Conservation (phyloP, 2,329 filamentous ascomycete species). For the Dryadomyces quercivorus region DNA sequence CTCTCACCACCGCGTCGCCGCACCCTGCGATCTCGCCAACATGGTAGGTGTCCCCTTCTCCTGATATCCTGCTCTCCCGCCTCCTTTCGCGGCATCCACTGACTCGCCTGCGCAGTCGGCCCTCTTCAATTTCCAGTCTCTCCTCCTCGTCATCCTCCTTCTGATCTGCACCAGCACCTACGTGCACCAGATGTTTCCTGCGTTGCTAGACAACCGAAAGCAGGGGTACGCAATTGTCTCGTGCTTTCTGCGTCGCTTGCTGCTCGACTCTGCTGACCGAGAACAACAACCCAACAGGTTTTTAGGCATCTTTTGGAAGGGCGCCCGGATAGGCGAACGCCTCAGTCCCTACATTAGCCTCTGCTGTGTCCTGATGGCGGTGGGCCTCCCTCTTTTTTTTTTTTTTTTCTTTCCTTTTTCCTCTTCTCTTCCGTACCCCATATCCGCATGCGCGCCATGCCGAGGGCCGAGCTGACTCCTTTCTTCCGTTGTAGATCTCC, state of each 20-base stretch:
- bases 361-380: constrained; percentile 89
- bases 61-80: no score
- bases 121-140: constrained; percentile 97
- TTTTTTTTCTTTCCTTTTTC: background rate
- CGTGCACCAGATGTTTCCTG: constrained; percentile 77
- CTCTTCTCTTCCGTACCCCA: background rate
- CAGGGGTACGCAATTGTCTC: constrained; percentile 36
- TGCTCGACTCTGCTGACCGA: background rate
- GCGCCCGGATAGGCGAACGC: constrained; percentile 80
- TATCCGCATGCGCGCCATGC: background rate
- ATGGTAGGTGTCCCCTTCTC: background rate
- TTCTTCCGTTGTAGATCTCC: constrained; percentile 5
- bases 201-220: constrained; percentile 86
- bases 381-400: constrained; percentile 23
- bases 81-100: background rate
- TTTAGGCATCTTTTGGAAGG: constrained; percentile 91
- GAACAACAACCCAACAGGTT: constrained; percentile 32
- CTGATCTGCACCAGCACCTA: constrained; percentile 95
- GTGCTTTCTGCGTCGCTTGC: background rate
- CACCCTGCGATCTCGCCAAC: background rate
- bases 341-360: constrained; percentile 92
- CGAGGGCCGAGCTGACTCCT: background rate
- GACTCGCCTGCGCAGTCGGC: constrained; percentile 51
- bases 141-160: constrained; percentile 86
- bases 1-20: no score